Conservation (phyloP, 768 basidiomycete genomes). For the Pleurotus salmoneostramineus region DNA sequence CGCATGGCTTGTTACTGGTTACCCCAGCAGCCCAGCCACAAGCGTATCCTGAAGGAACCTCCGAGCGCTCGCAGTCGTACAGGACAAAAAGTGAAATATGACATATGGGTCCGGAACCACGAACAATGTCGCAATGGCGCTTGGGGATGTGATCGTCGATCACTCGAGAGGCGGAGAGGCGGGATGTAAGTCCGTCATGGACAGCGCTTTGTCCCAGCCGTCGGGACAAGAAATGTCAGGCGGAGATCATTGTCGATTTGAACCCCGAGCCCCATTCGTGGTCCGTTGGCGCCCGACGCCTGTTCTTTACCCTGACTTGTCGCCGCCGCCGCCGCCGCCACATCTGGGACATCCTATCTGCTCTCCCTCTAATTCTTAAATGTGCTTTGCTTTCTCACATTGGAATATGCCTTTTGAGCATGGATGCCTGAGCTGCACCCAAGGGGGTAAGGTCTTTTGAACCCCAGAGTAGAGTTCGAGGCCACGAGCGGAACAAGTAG, state of each 20-base stretch:
- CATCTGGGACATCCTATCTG: constrained; percentile 3
- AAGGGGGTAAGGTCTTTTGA: too few species aligned
- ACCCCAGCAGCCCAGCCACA: too few species aligned
- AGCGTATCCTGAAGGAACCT: too few species aligned
- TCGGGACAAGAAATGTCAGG: not conserved
- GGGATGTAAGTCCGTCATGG: constrained; percentile 3
- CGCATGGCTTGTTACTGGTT: too few species aligned
- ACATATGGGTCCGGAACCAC: too few species aligned
- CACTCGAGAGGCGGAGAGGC: not conserved
- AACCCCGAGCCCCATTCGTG: not conserved
- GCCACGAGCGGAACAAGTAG: too few species aligned
- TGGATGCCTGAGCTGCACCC: not conserved
- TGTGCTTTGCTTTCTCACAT: not conserved
- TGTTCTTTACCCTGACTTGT: not conserved
- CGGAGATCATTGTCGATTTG: not conserved
- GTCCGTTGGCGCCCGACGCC: not conserved
- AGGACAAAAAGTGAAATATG: too few species aligned
- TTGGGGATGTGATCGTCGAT: not conserved
- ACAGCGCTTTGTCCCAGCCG: not conserved
- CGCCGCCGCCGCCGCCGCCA: constrained; percentile 6
- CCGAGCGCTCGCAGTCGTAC: too few species aligned
- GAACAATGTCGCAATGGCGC: too few species aligned
- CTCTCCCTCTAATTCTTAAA: not conserved
- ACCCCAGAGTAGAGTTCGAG: too few species aligned
- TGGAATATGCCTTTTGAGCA: not conserved